Evolutionary conservation across 2,329 filamentous ascomycete genomes (phyloP).

Genomic region (Hypoxylon sp.): DNA sequence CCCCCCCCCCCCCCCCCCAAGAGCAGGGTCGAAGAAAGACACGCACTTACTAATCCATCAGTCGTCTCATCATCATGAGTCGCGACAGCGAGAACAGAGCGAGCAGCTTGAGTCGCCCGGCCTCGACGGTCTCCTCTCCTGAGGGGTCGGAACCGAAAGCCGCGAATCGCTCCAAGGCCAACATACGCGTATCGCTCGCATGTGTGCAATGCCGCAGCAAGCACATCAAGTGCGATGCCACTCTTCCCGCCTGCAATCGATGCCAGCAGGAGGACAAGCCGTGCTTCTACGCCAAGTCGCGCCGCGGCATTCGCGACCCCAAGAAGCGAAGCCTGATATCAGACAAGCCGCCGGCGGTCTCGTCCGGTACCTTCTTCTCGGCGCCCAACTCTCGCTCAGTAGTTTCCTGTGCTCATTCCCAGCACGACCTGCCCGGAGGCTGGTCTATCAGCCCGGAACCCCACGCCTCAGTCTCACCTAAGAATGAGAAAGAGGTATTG

Average conservation of each 20-base stretch:
- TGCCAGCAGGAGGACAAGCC: slow-evolving; percentile 52
- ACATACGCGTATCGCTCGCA: slow-evolving; percentile 53
- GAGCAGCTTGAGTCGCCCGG: slow-evolving; percentile 32
- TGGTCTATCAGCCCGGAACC: slow-evolving; percentile 33
- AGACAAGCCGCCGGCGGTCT: slow-evolving; percentile 39
- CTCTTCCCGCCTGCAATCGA: slow-evolving; percentile 52
- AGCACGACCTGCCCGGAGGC: slow-evolving; percentile 37
- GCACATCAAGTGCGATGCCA: slow-evolving; percentile 59
- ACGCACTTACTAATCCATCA: slow-evolving; percentile 4
- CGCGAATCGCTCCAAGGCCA: slow-evolving; percentile 43
- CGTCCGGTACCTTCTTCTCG: slow-evolving; percentile 30
- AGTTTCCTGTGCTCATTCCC: slow-evolving; percentile 27
- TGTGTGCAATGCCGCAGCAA: slow-evolving; percentile 59
- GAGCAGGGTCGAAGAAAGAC: too few relatives aligned
- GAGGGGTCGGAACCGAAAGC: slow-evolving; percentile 38
- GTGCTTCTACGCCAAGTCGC: slow-evolving; percentile 58
- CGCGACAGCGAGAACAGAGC: slow-evolving; percentile 30
- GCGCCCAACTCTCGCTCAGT: slow-evolving; percentile 35
- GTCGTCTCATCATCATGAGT: slow-evolving; percentile 33
- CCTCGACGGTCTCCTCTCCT: slow-evolving; percentile 36
- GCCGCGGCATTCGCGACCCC: slow-evolving; percentile 52
- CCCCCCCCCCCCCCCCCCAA: too few relatives aligned
- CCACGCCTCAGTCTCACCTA: slow-evolving; percentile 39
- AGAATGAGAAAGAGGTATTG: slow-evolving; percentile 26
- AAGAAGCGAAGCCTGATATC: slow-evolving; percentile 46